phyloP scores from a whole-genome alignment of 306 rosid genomes.

The Malus asiatica region DNA sequence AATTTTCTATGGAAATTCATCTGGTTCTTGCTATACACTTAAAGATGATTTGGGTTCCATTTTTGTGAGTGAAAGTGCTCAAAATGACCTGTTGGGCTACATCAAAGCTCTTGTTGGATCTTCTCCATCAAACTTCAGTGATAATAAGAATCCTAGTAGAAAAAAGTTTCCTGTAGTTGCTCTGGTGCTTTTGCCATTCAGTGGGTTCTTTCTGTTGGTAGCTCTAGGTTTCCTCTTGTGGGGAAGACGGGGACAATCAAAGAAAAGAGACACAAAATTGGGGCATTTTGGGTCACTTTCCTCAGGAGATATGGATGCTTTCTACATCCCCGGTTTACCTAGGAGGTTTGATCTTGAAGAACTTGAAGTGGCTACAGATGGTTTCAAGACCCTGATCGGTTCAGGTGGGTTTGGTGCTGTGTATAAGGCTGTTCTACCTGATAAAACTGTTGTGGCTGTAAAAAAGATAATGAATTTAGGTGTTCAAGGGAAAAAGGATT shows the following conservation, averaged over 20 bases:
- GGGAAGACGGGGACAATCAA: constrained; percentile 40
- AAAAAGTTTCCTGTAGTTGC: constrained; percentile 46
- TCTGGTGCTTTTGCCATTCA: constrained; percentile 52
- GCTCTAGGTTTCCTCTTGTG: constrained; percentile 44
- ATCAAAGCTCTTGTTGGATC: constrained; percentile 36
- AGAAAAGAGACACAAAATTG: constrained; percentile 28
- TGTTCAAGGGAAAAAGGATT: constrained; percentile 75
- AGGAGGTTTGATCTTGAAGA: constrained; percentile 64
- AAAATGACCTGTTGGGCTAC: constrained; percentile 40
- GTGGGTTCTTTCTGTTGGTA: constrained; percentile 39
- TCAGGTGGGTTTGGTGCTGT: constrained; percentile 85
- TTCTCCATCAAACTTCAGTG: background rate
- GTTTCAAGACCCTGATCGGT: constrained; percentile 69
- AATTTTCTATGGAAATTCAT: constrained; percentile 43
- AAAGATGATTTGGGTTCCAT: constrained; percentile 61
- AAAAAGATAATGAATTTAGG: constrained; percentile 78
- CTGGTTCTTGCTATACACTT: constrained; percentile 65
- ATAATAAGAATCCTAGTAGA: background rate
- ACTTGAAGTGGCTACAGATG: constrained; percentile 65
- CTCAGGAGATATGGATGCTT: constrained; percentile 54
- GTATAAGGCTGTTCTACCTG: constrained; percentile 65
- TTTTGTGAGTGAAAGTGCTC: constrained; percentile 18
- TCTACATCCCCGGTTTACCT: constrained; percentile 88
- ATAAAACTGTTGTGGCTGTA: constrained; percentile 71
- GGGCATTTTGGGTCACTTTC: constrained; percentile 40